Conservation (phyloP, 805 yeast species). For the Schwanniomyces yamadae region DNA sequence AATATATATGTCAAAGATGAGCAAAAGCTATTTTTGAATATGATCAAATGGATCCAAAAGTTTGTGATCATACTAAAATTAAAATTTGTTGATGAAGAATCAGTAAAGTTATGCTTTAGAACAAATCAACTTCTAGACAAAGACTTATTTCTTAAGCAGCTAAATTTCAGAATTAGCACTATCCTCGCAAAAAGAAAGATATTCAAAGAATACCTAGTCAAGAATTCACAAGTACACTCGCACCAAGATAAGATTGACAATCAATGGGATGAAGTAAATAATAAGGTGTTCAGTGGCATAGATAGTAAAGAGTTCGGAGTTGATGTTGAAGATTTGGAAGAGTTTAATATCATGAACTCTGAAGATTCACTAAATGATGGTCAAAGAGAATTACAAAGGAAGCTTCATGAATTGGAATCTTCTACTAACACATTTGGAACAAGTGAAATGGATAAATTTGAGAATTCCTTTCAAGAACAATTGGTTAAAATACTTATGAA, state of each 20-base stretch:
- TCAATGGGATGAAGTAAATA: slow-evolving; percentile 48
- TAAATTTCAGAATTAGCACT: slow-evolving; percentile 38
- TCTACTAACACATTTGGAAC: slow-evolving; percentile 16
- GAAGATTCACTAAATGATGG: slow-evolving; percentile 14
- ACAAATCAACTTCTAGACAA: slow-evolving; percentile 24
- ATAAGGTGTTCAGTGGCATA: slow-evolving; percentile 23
- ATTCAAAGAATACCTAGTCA: slow-evolving; percentile 34
- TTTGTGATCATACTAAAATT: slow-evolving; percentile 62
- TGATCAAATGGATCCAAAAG: slow-evolving; percentile 71
- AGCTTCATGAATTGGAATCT: slow-evolving; percentile 16
- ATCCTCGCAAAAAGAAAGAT: slow-evolving; percentile 37
- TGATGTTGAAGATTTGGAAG: slow-evolving; percentile 40
- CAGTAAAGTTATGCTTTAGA: slow-evolving; percentile 46
- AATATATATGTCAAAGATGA: slow-evolving; percentile 79
- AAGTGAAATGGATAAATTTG: slow-evolving; percentile 32
- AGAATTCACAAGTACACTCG: slow-evolving; percentile 14
- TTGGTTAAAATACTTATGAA: slow-evolving; percentile 4
- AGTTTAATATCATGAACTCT: slow-evolving; percentile 34
- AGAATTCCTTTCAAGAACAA: slow-evolving; percentile 11
- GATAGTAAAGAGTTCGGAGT: slow-evolving; percentile 37
- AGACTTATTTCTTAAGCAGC: slow-evolving; percentile 33
- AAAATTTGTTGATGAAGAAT: slow-evolving; percentile 48
- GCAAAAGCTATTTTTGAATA: slow-evolving; percentile 64
- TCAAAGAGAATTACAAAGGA: slow-evolving; percentile 10
- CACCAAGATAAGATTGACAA: slow-evolving; percentile 24